Base-by-base conservation (phyloP, 768 basidiomycete genomes). In the Rhodotorula kratochvilovae region DNA sequence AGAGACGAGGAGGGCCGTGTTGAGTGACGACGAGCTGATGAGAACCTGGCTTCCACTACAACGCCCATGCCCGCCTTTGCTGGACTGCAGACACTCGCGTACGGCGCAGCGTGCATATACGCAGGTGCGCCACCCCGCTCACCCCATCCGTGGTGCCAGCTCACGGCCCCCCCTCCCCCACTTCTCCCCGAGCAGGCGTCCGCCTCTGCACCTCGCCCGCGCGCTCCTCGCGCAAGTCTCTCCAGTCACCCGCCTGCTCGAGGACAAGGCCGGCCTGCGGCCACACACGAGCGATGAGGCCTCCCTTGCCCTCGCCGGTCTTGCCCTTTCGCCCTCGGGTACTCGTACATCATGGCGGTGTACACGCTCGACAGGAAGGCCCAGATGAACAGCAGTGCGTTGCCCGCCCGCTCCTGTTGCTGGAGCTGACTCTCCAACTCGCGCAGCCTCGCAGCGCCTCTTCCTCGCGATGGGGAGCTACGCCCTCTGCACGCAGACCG, bases 311-410 rank as follows among this genome's bases (percentile, higher is more conserved):
- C 19, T 60, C 19, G 36, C 19, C 19, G 68, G 68, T 10, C 39
- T 70, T 2, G 3, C 25, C 1, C 35, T 70, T 10, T 42, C 33
- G 19, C 33, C 3, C 15, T 65, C 4, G 51, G 60, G 5, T 73
- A 66, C 61, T 55, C 45, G 33, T 65, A 42, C 48, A 1, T 61
- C 29, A 53, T 51, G 67, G 0, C 46, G 4, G 48, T 56, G 19
- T 73, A 73, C 56, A 73, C 72, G 31, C 27, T 53, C 5, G 72
- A 73, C 61, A 58, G 62, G 33, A 68, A 68, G 48, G 45, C 58
- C 48, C 68, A 73, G 53, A 63, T 64, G n/a, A 73, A 73, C 61
- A 23, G n/a, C 13, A 46, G 72, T 73, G 36, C 8, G 66, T 58
- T 17, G 33, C 39, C 48, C 19, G 19, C 5, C 13, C 29, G 19